phyloP scores from a whole-genome alignment of 2,329 filamentous ascomycete genomes.

The Exophiala phaeomuriformis region DNA sequence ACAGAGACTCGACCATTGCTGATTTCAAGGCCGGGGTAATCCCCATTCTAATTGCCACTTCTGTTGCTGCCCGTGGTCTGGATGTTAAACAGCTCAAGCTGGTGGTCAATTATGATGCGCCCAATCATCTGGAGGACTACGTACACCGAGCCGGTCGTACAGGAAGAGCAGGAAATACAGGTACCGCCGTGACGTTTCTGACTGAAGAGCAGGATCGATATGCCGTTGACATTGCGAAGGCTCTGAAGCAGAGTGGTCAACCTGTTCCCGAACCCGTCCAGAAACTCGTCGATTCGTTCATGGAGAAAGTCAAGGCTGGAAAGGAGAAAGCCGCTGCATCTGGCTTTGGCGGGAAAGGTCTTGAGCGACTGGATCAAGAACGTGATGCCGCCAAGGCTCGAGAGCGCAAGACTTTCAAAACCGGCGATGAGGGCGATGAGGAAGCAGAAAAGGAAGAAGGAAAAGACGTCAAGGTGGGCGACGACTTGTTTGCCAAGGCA shows the following conservation, averaged over 20 bases:
- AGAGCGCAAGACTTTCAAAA: constrained; percentile 83
- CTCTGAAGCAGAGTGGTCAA: constrained; percentile 84
- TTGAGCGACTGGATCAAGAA: constrained; percentile 85
- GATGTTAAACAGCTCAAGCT: constrained; percentile 95
- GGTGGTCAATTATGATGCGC: constrained; percentile 53
- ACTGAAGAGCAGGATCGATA: constrained; percentile 88
- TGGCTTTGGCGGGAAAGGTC: constrained; percentile 89
- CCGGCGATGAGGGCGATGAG: constrained; percentile 74
- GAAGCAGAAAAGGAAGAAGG: constrained; percentile 59
- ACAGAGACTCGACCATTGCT: constrained; percentile 82
- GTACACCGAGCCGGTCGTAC: constrained; percentile 95
- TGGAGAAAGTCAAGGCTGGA: constrained; percentile 84
- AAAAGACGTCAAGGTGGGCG: constrained; percentile 58
- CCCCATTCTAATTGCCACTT: constrained; percentile 87
- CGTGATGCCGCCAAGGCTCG: constrained; percentile 78
- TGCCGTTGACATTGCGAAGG: constrained; percentile 79
- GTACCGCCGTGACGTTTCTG: constrained; percentile 89
- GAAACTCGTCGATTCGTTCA: constrained; percentile 59
- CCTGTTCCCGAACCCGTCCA: constrained; percentile 64
- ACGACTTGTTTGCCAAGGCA: constrained; percentile 52
- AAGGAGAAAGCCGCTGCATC: constrained; percentile 77
- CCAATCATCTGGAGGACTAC: constrained; percentile 63
- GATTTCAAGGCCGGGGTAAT: constrained; percentile 90
- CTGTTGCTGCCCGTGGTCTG: constrained; percentile 85
- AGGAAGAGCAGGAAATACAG: constrained; percentile 77